Evolutionary conservation across 2,329 filamentous ascomycete species (phyloP), one percentile per base, ranked within the genome.

Genomic region (Graphilbum ipis-grandicollis): DNA sequence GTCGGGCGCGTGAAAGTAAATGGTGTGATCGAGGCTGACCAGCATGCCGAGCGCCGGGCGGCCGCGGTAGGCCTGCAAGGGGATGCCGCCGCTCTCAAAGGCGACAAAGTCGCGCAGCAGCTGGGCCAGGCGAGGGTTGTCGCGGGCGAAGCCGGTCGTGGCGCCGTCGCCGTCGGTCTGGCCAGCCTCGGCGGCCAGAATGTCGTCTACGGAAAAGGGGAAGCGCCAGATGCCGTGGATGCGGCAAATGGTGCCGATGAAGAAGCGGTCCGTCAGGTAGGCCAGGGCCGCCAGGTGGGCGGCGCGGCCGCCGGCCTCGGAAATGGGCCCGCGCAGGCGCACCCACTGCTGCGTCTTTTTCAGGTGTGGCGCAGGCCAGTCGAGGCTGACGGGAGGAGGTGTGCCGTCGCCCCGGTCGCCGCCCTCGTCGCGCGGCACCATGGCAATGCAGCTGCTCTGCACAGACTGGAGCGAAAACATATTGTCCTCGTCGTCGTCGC

Each of bases 251-350:
- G 86, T 94, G 29, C 82, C 86, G 54, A 96, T 86, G 58, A 98
- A 96, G 60, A 82, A 90, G 51, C 71, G 80, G 58, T 96, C 88
- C 19, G 77, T 83, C 62, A 96, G 81, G 60, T 96, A 98, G 19
- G 88, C 88, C 43, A 98, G 65, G 9, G 90, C 90, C 28, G 72
- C 79, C 26, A 94, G 63, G 52, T 96, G 86, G 10, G 85, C 83
- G 48, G 79, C 71, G 44, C 78, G 72, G 1, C 84, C 83, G 17
- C 82, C 83, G 4, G 64, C 64, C 1, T 69, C 65, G 31, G 76
- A 79, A 48, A 96, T 90, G 39, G 9, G 15, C 23, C 85, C 85
- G 35, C 76, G 62, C 9, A 79, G 75, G 37, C 78, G 75, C 44
- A 85, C 66, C 83, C 84, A 88, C 47, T 77, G 73, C 35, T 71